These are phyloP conservation scores for Leptomonas seymouri DNA, from an alignment of 208 protist genomes.

Conservation along the genomic window DNA sequence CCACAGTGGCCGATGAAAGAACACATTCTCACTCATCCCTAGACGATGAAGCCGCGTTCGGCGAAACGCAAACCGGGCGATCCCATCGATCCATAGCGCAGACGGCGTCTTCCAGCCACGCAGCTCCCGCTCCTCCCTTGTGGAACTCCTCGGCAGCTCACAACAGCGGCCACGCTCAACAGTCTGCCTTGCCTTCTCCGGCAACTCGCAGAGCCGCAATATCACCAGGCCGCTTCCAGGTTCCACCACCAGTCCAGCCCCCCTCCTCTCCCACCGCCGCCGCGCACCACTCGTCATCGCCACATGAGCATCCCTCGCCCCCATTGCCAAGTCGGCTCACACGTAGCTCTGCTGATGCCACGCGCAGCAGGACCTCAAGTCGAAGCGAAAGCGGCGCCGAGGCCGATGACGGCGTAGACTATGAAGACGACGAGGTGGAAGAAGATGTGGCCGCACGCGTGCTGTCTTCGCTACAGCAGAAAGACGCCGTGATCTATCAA, in stretches of 20 bases:
- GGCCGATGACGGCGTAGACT: constrained; percentile 8
- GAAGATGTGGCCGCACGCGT: constrained; percentile 32
- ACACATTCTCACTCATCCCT: no score
- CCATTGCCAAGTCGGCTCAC: no score
- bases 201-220: not conserved
- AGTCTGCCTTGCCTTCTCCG: not conserved
- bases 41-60: no score
- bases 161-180: not conserved
- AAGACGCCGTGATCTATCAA: constrained; percentile 27
- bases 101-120: no score
- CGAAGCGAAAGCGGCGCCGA: not conserved
- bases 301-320: no score
- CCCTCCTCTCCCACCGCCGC: not conserved
- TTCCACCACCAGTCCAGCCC: not conserved
- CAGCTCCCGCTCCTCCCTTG: not conserved
- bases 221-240: constrained; percentile 6
- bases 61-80: not conserved
- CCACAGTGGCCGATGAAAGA: no score
- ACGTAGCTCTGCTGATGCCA: no score
- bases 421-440: not conserved
- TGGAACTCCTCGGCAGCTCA: not conserved
- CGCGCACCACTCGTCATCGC: no score
- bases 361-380: not conserved
- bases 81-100: no score
- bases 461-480: constrained; percentile 33